These are phyloP conservation scores for Akanthomyces muscarius DNA, from an alignment of 2,329 filamentous ascomycete genomes.

Conservation along the genomic window DNA sequence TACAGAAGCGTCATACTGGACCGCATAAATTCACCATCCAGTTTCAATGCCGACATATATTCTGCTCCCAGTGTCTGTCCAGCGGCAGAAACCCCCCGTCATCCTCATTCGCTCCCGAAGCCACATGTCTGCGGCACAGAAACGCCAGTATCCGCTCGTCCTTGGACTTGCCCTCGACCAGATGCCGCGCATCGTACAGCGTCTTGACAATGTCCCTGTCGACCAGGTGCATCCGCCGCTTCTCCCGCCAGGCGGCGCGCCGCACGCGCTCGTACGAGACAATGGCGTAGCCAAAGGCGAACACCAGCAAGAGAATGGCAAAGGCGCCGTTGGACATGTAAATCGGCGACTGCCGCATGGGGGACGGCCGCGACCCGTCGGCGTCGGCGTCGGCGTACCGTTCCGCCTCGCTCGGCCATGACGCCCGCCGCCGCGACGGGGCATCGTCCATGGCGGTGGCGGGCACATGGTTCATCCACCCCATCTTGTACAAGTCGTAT, in stretches of 20 bases:
- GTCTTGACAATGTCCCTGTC: conserved; percentile 15
- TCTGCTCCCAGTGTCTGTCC: conserved; percentile 6
- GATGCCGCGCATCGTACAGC: conserved; percentile 3
- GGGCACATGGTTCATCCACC: conserved; percentile 8
- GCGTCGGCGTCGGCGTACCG: background rate
- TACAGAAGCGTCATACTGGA: too few relatives aligned
- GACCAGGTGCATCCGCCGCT: background rate
- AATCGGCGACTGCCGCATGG: conserved; percentile 6
- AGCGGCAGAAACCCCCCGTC: background rate
- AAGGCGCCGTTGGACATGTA: conserved; percentile 19
- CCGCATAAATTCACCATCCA: too few relatives aligned
- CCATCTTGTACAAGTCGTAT: conserved; percentile 18
- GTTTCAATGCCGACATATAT: conserved; percentile 6
- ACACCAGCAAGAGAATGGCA: conserved; percentile 17
- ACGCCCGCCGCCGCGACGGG: background rate
- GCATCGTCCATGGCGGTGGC: background rate
- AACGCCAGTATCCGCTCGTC: conserved; percentile 22
- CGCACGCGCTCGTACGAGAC: conserved; percentile 8
- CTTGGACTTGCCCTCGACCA: conserved; percentile 16
- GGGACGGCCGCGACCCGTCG: conserved; percentile 20
- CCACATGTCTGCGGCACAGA: conserved; percentile 13
- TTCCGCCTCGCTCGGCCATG: background rate
- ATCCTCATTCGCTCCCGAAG: background rate
- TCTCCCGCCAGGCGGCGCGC: conserved; percentile 31
- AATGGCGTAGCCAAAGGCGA: conserved; percentile 17